Conservation (phyloP, 768 basidiomycete genomes). For the Baorangia bicolor region DNA sequence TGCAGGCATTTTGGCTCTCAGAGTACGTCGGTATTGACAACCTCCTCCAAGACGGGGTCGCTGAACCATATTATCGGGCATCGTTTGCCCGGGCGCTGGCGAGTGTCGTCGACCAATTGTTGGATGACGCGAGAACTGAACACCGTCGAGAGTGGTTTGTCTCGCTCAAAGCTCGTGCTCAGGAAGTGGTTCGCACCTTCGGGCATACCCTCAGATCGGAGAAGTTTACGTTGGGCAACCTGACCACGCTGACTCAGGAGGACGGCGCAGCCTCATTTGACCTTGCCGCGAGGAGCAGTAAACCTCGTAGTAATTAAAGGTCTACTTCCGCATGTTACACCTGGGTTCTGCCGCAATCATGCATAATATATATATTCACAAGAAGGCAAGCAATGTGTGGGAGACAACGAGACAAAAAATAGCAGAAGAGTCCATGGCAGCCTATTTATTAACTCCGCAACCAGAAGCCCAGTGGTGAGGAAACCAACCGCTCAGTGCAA, state of each 20-base stretch:
- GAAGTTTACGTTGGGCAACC: constrained; percentile 27
- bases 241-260: constrained; percentile 20
- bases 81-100: constrained; percentile 50
- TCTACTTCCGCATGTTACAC: constrained; percentile 3
- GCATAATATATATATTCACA: constrained; percentile 1
- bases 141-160: constrained; percentile 19
- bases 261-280: constrained; percentile 32
- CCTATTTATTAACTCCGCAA: background rate
- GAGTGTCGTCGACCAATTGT: constrained; percentile 40
- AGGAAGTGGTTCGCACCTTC: constrained; percentile 11
- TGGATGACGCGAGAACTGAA: constrained; percentile 18
- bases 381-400: background rate
- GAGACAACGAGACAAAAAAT: background rate
- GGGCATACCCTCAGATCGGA: constrained; percentile 18
- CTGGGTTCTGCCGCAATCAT: background rate
- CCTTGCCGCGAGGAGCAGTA: constrained; percentile 29
- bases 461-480: constrained; percentile 2
- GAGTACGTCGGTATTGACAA: constrained; percentile 43
- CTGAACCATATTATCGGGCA: constrained; percentile 39
- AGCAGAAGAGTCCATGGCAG: constrained; percentile 8
- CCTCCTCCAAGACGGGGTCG: constrained; percentile 30
- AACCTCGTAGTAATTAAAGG: constrained; percentile 23
- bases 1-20: constrained; percentile 62
- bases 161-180: constrained; percentile 21
- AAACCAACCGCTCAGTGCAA: background rate